Evolutionary conservation across 768 basidiomycete genomes (phyloP).

Genomic region (Austroboletus eburneus): DNA sequence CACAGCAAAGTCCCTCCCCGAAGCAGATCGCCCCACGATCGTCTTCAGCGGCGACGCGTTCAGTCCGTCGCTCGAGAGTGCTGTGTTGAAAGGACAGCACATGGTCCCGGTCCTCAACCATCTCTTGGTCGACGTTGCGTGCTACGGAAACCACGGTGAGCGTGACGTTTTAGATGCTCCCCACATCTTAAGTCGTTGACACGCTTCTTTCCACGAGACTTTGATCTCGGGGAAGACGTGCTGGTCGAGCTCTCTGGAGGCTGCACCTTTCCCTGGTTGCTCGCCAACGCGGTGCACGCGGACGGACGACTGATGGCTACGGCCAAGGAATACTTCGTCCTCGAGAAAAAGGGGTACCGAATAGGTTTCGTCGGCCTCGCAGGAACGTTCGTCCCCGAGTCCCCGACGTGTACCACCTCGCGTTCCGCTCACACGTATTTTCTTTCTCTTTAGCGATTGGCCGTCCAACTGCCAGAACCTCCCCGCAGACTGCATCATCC

Average conservation of each 20-base stretch:
- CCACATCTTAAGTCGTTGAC: too few relatives aligned
- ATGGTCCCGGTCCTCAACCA: conserved; percentile 5
- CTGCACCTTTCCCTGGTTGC: conserved; percentile 10
- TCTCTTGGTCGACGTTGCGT: conserved; percentile 9
- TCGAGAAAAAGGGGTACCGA: conserved; percentile 5
- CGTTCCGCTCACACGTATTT: not conserved
- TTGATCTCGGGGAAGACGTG: conserved; percentile 8
- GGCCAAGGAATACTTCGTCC: conserved; percentile 5
- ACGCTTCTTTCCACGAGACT: too few relatives aligned
- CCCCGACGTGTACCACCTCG: too few relatives aligned
- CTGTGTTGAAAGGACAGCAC: conserved; percentile 8
- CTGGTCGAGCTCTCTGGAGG: conserved; percentile 3
- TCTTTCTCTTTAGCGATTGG: not conserved
- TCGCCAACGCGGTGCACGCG: conserved; percentile 7
- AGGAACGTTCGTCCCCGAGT: conserved; percentile 8
- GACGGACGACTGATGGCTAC: conserved; percentile 1
- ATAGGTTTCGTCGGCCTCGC: conserved; percentile 7
- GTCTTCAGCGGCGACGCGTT: conserved; percentile 10
- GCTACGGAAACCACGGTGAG: conserved; percentile 10
- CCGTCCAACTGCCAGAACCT: conserved; percentile 9
- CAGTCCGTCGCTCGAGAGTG: conserved; percentile 6
- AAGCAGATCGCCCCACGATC: conserved; percentile 1
- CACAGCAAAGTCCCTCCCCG: not conserved
- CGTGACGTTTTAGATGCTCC: too few relatives aligned
- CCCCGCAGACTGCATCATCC: conserved; percentile 2